Evolutionary conservation across 2,329 filamentous ascomycete species (phyloP), one percentile per base, ranked within the genome.

Genomic region (Corinectria fuckeliana): DNA sequence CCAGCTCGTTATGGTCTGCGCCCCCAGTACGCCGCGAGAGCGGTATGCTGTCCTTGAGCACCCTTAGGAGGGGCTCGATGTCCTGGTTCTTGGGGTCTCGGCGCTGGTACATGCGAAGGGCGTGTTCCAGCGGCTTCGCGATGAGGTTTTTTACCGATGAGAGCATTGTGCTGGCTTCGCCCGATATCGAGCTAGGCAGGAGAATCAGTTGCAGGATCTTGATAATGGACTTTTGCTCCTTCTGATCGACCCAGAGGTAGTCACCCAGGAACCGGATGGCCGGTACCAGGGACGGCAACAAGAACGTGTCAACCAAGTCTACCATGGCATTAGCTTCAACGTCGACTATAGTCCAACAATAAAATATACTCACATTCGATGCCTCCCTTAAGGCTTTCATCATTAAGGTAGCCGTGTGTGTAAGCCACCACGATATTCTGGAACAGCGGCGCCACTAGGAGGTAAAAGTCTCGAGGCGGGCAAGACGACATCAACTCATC

Each of bases 401-500:
- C 85, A 1, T 84, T 84, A 4, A 96, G 75, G 38, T 85, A 81
- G 5, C 87, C 87, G 1, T 82, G 82, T n/a, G 85, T 85, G 65
- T 87, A 88, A 1, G 90, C 91, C 32, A 90, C 78, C 0, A 92
- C 85, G 39, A 90, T 91, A 66, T 92, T 89, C 65, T 89, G 84
- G 71, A 94, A 93, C 0, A 95, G 77, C 0, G 90, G 89, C 1
- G 92, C 90, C 13, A 93, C 87, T 4, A 95, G 81, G 16, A 91
- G 78, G 68, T 94, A 94, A 71, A 95, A 95, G 36, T 93, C 88
- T 70, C 93, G 91, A 1, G 92, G 92, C 1, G 89, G 88, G 67
- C 91, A 95, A 1, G 90, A 90, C 8, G 90, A 88, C 85, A 94
- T 91, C 7, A 94, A 79, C 58, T 94, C 91, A 68, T 95, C 91